phyloP scores from a whole-genome alignment of 169 alveolate genomes.

The Cryptosporidium baileyi region DNA sequence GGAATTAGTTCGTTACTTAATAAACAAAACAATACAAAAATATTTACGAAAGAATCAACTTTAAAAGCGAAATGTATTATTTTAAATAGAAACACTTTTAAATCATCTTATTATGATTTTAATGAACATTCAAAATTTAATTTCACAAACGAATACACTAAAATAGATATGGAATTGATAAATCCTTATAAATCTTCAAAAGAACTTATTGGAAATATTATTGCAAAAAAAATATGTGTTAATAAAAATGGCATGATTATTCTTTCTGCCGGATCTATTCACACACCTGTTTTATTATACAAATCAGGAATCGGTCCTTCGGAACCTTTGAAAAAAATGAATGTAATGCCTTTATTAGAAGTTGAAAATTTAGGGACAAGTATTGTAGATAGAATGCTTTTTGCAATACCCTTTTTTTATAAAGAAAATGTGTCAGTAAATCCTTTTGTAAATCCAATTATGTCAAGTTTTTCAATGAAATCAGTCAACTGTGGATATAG shows the following conservation, averaged over 20 bases:
- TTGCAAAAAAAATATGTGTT: constrained; percentile 71
- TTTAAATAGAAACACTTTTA: constrained; percentile 1
- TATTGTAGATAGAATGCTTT: constrained; percentile 70
- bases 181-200: background rate
- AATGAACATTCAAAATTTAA: constrained; percentile 7
- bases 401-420: constrained; percentile 71
- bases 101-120: constrained; percentile 2
- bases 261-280: constrained; percentile 75
- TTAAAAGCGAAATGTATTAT: constrained; percentile 45
- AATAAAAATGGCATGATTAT: constrained; percentile 71
- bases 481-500: constrained; percentile 53
- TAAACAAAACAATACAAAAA: background rate
- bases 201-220: constrained; percentile 6
- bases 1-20: background rate
- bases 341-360: constrained; percentile 59
- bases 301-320: constrained; percentile 75
- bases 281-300: constrained; percentile 71
- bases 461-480: constrained; percentile 34
- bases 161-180: background rate
- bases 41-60: background rate
- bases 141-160: background rate
- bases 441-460: constrained; percentile 38
- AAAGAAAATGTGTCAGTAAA: constrained; percentile 43
- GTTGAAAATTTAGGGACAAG: constrained; percentile 72
- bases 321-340: constrained; percentile 49